phyloP scores from a whole-genome alignment of 1,284 basidiomycete species.

The Rhodotorula sp. region DNA sequence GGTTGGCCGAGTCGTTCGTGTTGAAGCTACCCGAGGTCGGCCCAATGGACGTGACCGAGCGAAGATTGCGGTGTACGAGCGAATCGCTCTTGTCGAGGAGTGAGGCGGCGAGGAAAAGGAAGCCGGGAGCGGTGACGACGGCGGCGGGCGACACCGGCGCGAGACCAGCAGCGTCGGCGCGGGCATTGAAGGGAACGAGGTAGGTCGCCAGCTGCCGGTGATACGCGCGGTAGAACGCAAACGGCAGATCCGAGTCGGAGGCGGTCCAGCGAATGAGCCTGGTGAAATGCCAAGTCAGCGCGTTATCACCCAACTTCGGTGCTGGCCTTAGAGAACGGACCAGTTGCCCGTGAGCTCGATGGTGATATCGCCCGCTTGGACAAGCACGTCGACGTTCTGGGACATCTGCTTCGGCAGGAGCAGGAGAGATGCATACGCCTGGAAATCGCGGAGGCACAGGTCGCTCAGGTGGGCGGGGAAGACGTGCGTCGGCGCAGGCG shows the following conservation, averaged over 20 bases:
- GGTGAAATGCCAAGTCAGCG: not conserved
- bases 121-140: conserved; percentile 55
- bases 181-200: conserved; percentile 49
- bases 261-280: conserved; percentile 50
- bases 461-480: conserved; percentile 34
- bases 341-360: conserved; percentile 47
- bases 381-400: conserved; percentile 21
- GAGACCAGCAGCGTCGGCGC: conserved; percentile 6
- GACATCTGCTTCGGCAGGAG: not conserved
- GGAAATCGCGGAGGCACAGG: conserved; percentile 34
- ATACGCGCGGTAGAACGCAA: conserved; percentile 58
- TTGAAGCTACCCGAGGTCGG: conserved; percentile 54
- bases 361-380: conserved; percentile 32
- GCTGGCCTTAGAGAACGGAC: conserved; percentile 2
- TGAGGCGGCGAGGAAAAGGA: conserved; percentile 48
- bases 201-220: conserved; percentile 55
- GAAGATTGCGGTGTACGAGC: conserved; percentile 47
- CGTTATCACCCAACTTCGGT: too few relatives aligned
- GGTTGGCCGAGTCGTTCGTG: conserved; percentile 56
- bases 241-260: conserved; percentile 57
- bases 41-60: conserved; percentile 51
- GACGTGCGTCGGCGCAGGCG: conserved; percentile 21
- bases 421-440: conserved; percentile 31
- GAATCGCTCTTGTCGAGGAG: conserved; percentile 48
- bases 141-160: conserved; percentile 46